Evolutionary conservation across 2,329 filamentous ascomycete species (phyloP), one percentile per base, ranked within the genome.

Genomic region (Cryphonectria nitschkei): DNA sequence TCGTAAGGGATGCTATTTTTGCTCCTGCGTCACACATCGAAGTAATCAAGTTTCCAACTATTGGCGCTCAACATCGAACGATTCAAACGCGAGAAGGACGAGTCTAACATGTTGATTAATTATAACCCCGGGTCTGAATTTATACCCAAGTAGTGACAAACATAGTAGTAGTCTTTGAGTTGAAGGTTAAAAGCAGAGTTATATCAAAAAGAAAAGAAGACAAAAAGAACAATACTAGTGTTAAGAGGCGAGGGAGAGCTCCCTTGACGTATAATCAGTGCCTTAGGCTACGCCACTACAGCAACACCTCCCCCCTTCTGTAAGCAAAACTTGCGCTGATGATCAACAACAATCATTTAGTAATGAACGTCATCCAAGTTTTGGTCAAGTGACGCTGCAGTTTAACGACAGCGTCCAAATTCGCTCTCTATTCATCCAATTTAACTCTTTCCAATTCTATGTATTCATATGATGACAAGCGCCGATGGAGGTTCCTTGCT

Each of bases 401-500:
- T 1, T 26, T 26, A 19, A 6, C 16, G 43, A 16, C 22, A 46
- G 7, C 16, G 5, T 19, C 16, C 3, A 7, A 19, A 26, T 3
- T 54, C 8, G n/a, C 2, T 7, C 6, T 56, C n/a, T 56, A 3
- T 14, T 29, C 14, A 13, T 56, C 26, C 26, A 16, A 2, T 19
- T 19, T 26, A 58, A 34, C 14, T 7, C 32, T 19, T 34, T 16
- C 58, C 7, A 37, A 61, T 37, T 16, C 13, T 89, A 76, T 90
- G 16, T 1, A 22, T 13, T 69, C 61, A 65, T n/a, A 50, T 37
- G 16, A 69, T 43, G 11, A 29, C 6, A 50, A 46, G 43, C 3
- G 43, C 16, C 16, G 41, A 39, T 5, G 4, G 16, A 3, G 37
- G 9, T 37, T 50, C 34, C 26, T 34, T 54, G 34, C 11, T 19